Evolutionary conservation across 805 yeast genomes (phyloP).

Genomic region (Ogataea trehaloabstinens): DNA sequence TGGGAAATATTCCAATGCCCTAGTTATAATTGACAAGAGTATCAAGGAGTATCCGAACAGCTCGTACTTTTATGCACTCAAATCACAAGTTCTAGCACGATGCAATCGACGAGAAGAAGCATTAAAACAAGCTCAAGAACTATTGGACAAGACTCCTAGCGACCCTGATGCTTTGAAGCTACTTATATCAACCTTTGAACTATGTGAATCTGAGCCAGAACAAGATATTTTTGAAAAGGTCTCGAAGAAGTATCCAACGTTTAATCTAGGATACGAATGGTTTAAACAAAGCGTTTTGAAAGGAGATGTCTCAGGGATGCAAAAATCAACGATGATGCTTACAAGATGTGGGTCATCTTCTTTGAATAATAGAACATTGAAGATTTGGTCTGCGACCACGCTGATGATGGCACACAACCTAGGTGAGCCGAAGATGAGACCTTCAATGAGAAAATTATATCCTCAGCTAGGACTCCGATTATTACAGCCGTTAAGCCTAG

Average conservation of each 20-base stretch:
- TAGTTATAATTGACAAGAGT: slow-evolving; percentile 45
- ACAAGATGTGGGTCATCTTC: slow-evolving; percentile 30
- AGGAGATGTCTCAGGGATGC: slow-evolving; percentile 50
- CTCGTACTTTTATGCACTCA: slow-evolving; percentile 50
- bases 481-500: slow-evolving; percentile 50
- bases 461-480: slow-evolving; percentile 61
- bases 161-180: slow-evolving; percentile 53
- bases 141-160: slow-evolving; percentile 42
- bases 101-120: slow-evolving; percentile 36
- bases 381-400: slow-evolving; percentile 57
- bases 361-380: slow-evolving; percentile 34
- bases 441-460: slow-evolving; percentile 49
- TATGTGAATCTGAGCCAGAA: slow-evolving; percentile 32
- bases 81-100: slow-evolving; percentile 34
- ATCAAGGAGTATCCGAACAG: slow-evolving; percentile 55
- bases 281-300: slow-evolving; percentile 48
- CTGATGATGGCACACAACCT: slow-evolving; percentile 40
- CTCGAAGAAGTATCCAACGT: slow-evolving; percentile 53
- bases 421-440: slow-evolving; percentile 35
- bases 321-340: slow-evolving; percentile 49
- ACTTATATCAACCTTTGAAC: slow-evolving; percentile 43
- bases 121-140: slow-evolving; percentile 28
- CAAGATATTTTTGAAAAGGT: slow-evolving; percentile 58
- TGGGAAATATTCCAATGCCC: slow-evolving; percentile 56
- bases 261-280: slow-evolving; percentile 52